Evolutionary conservation across 2,329 filamentous ascomycete genomes (phyloP).

Genomic region (Fusarium austroafricanum): DNA sequence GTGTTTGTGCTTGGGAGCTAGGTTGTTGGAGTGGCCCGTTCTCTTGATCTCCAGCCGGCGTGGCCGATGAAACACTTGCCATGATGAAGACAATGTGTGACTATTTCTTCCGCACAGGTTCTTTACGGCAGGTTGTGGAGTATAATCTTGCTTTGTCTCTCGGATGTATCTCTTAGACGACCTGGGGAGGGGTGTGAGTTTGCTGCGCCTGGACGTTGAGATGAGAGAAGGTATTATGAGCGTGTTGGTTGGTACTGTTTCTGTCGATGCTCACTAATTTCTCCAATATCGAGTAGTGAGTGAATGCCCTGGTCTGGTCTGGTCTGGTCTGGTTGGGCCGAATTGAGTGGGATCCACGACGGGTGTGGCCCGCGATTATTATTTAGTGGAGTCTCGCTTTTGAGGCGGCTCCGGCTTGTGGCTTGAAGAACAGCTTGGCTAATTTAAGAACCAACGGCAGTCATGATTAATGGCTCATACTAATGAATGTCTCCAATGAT

Average conservation of each 20-base stretch:
- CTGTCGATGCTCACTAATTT: constrained; percentile 36
- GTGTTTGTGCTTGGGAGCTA: constrained; percentile 18
- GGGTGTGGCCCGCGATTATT: constrained; percentile 27
- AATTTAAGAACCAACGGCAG: not conserved
- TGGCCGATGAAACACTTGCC: constrained; percentile 44
- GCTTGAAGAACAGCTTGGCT: constrained; percentile 17
- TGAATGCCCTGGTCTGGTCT: constrained; percentile 13
- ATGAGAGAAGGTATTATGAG: constrained; percentile 1
- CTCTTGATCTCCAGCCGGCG: constrained; percentile 36
- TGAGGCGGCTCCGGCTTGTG: constrained; percentile 30
- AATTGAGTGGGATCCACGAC: not conserved
- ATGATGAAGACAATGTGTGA: constrained; percentile 24
- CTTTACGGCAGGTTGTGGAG: constrained; percentile 9
- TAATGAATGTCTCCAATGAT: constrained; percentile 1
- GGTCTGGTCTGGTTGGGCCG: not conserved
- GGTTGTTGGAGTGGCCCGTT: constrained; percentile 29
- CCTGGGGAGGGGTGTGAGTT: constrained; percentile 8
- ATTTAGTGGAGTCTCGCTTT: constrained; percentile 25
- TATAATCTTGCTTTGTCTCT: constrained; percentile 10
- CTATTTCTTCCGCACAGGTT: constrained; percentile 7
- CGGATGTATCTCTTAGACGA: not conserved
- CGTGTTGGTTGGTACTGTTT: constrained; percentile 15
- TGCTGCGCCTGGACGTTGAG: constrained; percentile 8
- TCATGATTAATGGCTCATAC: constrained; percentile 1
- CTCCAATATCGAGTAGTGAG: constrained; percentile 27